Evolutionary conservation across 2,329 filamentous ascomycete genomes (phyloP), one percentile per base, ranked within the genome.

Genomic region (Fusarium siculi): DNA sequence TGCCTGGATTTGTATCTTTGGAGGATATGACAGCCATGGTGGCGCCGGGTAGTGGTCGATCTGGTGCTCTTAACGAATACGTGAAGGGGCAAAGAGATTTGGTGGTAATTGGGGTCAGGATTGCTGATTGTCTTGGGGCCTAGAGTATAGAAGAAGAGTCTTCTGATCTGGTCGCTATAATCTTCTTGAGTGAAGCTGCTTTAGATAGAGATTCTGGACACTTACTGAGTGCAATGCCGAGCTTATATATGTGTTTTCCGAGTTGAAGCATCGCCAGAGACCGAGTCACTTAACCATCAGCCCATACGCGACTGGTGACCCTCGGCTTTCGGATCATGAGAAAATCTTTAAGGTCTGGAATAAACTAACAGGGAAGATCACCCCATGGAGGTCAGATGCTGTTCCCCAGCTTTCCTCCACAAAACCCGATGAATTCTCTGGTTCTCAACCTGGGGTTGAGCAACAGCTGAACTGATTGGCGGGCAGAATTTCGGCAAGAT

Each of bases 311-410:
- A 50, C 54, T 60, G 42, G 30, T 60, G 44, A 60, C 34, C 30
- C 7, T 46, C 25, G 40, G 34, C 39, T 11, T 37, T 49, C 40
- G 19, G 32, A 47, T 63, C 42, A 43, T 28, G 42, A 34, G n/a
- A 47, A 43, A 63, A 58, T 14, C 5, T 46, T 39, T 36, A n/a
- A 57, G 23, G 28, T 11, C 46, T 32, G 21, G 36, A 54, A 40
- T 54, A 42, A 39, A 42, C 21, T 34, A 60, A 21, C 19, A 34
- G 14, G 28, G 16, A 34, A 44, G 11, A 32, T 69, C 64, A 68
- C 64, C 66, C 66, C 57, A 69, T 57, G 66, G 66, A 69, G 66
- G 36, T 69, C 57, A 69, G 49, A 43, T 55, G 64, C 40, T 39
- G 15, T 53, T 66, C 57, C 66, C 65, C 66, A 34, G 65, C 16